A percentile compares a stretch with the other conserved stretches of the same genome.
Evolutionary conservation across 2,329 filamentous ascomycete species (phyloP).

Genomic region (Curvularia hawaiiensis): DNA sequence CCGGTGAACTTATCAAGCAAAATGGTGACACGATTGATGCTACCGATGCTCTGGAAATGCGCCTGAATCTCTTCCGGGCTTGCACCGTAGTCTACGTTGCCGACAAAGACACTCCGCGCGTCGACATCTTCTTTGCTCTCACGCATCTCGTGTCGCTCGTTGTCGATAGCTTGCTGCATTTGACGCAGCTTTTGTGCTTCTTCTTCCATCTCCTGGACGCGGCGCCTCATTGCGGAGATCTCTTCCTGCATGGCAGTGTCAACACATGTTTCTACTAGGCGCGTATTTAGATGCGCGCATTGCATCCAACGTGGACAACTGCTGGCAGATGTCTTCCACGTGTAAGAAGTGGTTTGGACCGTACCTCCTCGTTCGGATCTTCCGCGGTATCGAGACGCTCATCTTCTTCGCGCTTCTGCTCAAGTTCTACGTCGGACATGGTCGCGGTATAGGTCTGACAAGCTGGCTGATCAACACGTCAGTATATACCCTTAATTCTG

Average conservation of each 20-base stretch:
- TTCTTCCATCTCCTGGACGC: slow-evolving; percentile 62
- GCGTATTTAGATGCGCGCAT: background rate
- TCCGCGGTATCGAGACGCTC: slow-evolving; percentile 43
- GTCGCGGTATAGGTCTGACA: background rate
- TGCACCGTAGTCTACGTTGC: slow-evolving; percentile 97
- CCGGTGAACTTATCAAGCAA: slow-evolving; percentile 97
- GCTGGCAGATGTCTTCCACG: background rate
- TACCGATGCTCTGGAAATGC: slow-evolving; percentile 95
- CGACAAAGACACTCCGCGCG: slow-evolving; percentile 94
- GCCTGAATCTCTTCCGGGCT: slow-evolving; percentile 98
- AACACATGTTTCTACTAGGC: background rate
- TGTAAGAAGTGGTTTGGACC: slow-evolving; percentile 5
- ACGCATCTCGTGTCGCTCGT: slow-evolving; percentile 79
- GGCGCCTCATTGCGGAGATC: slow-evolving; percentile 59
- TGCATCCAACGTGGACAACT: background rate
- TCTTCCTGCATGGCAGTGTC: slow-evolving; percentile 39
- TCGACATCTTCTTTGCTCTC: slow-evolving; percentile 98
- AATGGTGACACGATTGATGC: slow-evolving; percentile 98
- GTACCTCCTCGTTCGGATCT: slow-evolving; percentile 45
- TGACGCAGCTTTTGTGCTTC: slow-evolving; percentile 62
- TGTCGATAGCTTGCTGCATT: slow-evolving; percentile 71
- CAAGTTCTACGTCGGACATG: slow-evolving; percentile 41
- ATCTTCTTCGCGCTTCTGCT: slow-evolving; percentile 39
- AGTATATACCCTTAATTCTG: background rate
- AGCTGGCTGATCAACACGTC: background rate